Evolutionary conservation across 164 flowering plant species (phyloP), one percentile per base, ranked within the genome.

Genomic region (Aristolochia contorta): DNA sequence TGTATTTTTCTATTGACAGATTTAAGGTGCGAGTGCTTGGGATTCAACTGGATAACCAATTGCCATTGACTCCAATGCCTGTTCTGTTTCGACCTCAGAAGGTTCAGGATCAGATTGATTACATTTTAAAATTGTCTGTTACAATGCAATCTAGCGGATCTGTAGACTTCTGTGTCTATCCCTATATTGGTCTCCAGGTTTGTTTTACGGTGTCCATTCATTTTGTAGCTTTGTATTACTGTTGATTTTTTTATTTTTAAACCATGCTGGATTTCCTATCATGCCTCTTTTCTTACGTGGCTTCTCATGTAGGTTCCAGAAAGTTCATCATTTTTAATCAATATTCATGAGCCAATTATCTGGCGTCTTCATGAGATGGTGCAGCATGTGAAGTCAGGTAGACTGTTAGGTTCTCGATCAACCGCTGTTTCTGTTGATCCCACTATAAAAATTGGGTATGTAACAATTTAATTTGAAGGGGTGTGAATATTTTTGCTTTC

Each of bases 361-460:
- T 94, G 99, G 99, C 95, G 99, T 59, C 74, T 94, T 74, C 96
- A 94, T 75, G 97, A 87, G 78, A 86, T 90, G 96, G 74, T 94
- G 54, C 96, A 89, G 79, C 91, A 82, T 65, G 77, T 82, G 63
- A 85, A 87, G 53, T 69, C 79, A 16, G 75, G 72, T 48, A 80
- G 97, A 59, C 49, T 85, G 43, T 68, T 60, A 64, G 82, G 75
- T 48, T 57, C 71, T 60, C 71, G 80, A 69, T 75, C 78, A 58
- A 89, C 80, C 71, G 84, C 95, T 67, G 99, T 89, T 54, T 81
- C 99, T 54, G 84, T 94, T 65, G 99, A 94, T 80, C 96, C 96
- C 57, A 76, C 85, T 64, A 79, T 94, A 64, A 83, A 94, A 71
- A 89, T 94, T 25, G 85, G 97, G 99, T 91, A 81, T 59, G 86